These are phyloP conservation scores for Hypocreales sp. DNA, from an alignment of 2,329 filamentous ascomycete species.

Conservation along the genomic window DNA sequence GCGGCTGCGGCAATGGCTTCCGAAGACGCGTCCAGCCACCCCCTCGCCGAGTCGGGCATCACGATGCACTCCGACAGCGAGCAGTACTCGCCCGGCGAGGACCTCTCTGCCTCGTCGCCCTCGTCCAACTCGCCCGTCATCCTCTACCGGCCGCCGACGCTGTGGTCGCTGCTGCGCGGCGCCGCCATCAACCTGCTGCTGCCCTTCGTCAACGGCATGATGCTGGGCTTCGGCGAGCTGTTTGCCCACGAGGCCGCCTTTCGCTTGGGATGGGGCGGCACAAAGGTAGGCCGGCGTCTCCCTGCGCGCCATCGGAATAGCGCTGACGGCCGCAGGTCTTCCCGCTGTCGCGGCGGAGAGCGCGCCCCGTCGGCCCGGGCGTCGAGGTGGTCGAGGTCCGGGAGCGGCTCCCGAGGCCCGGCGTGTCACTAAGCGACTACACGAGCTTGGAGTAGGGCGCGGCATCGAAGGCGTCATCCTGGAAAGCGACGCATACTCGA, in stretches of 20 bases:
- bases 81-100: constrained; percentile 56
- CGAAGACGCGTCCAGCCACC: constrained; percentile 31
- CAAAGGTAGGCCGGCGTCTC: constrained; percentile 52
- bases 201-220: constrained; percentile 93
- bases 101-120: constrained; percentile 42
- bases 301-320: too few relatives aligned
- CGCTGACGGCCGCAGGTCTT: constrained; percentile 31
- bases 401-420: constrained; percentile 44
- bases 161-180: constrained; percentile 74
- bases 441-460: constrained; percentile 47
- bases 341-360: constrained; percentile 41
- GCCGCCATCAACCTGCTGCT: constrained; percentile 91
- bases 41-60: constrained; percentile 58
- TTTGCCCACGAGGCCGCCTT: constrained; percentile 95
- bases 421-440: constrained; percentile 46
- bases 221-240: constrained; percentile 93
- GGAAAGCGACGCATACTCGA: too few relatives aligned
- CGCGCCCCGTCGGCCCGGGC: constrained; percentile 60
- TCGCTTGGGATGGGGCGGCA: constrained; percentile 81
- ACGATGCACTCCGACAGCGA: constrained; percentile 75
- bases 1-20: constrained; percentile 30
- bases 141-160: constrained; percentile 75
- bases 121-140: constrained; percentile 56
- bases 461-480: too few relatives aligned
- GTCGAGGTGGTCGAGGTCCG: constrained; percentile 73